Conservation (phyloP, 805 yeast species). For the Candida krabiensis region DNA sequence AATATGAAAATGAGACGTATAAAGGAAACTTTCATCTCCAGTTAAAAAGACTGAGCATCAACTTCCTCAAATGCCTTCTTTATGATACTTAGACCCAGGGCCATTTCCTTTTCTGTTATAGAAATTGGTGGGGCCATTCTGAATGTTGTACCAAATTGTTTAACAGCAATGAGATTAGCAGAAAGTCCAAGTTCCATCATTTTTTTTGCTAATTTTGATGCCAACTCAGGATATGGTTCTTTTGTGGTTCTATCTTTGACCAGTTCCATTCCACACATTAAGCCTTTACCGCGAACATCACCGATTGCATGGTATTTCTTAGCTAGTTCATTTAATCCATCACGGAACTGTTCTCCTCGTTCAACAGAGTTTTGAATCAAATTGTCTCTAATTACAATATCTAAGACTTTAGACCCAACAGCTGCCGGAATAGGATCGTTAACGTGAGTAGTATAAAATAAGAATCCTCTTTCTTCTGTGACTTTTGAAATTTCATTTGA, state of each 20-base stretch:
- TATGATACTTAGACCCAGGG: constrained; percentile 18
- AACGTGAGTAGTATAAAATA: constrained; percentile 32
- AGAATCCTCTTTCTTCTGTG: constrained; percentile 21
- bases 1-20: no score
- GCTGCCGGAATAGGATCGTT: constrained; percentile 32
- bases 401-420: constrained; percentile 32
- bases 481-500: constrained; percentile 24
- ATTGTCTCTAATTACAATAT: constrained; percentile 29
- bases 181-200: constrained; percentile 29
- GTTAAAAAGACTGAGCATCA: no score
- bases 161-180: constrained; percentile 29
- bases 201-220: constrained; percentile 24
- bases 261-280: constrained; percentile 52
- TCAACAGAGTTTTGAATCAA: constrained; percentile 25
- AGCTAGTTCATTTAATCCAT: constrained; percentile 22
- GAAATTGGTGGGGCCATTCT: constrained; percentile 30
- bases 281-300: constrained; percentile 51
- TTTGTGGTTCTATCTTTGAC: constrained; percentile 44
- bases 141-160: constrained; percentile 12
- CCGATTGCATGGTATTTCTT: constrained; percentile 36
- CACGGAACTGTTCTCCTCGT: constrained; percentile 28
- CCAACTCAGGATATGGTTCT: constrained; percentile 38
- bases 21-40: no score
- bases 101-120: constrained; percentile 22
- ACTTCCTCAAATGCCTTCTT: constrained; percentile 16